Evolutionary conservation across 2,329 filamentous ascomycete species (phyloP).

Genomic region (Cladosporium sp.): DNA sequence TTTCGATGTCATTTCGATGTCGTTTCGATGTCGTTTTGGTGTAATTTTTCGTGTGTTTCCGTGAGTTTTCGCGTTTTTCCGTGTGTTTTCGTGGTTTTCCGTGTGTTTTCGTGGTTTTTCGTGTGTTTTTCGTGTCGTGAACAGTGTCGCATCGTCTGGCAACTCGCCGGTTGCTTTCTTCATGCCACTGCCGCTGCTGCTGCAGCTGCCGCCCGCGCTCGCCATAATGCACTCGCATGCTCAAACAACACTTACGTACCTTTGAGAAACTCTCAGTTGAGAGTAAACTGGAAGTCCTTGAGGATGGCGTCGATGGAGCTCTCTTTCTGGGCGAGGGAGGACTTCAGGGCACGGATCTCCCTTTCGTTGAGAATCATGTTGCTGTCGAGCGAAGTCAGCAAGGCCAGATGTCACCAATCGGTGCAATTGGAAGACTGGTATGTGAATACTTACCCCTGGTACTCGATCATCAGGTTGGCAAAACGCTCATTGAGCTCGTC

Average conservation of each 20-base stretch:
- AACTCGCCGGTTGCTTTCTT: neutral
- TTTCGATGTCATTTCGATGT: neutral
- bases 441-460: neutral
- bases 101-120: neutral
- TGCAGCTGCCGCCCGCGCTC: neutral
- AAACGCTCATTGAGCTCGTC: neutral
- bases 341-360: neutral
- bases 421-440: neutral
- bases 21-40: neutral
- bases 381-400: neutral
- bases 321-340: neutral
- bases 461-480: neutral
- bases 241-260: neutral
- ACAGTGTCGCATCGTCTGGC: neutral
- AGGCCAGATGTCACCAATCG: neutral
- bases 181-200: neutral
- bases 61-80: neutral
- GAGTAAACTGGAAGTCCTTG: neutral
- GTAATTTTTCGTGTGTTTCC: too few species aligned
- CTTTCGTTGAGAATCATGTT: neutral
- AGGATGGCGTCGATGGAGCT: neutral
- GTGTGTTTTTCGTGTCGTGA: neutral
- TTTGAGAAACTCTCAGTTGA: neutral
- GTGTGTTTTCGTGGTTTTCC: neutral
- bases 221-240: neutral